These are phyloP conservation scores for Russula olivacea DNA, from an alignment of 768 basidiomycete genomes.

Conservation along the genomic window DNA sequence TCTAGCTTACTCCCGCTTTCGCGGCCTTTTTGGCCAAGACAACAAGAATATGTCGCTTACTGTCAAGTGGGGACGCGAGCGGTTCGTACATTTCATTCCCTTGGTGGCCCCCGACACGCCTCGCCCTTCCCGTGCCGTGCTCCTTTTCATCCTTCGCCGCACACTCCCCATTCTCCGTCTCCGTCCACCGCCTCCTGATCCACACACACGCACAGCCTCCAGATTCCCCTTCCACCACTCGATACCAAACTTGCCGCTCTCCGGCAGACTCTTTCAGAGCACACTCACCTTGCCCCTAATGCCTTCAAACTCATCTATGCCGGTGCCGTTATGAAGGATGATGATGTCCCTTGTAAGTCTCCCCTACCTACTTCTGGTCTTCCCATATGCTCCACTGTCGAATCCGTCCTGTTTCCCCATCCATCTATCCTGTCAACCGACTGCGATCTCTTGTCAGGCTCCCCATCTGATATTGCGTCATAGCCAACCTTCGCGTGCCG, in stretches of 20 bases:
- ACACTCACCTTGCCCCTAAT: conserved; percentile 62
- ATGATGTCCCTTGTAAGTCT: conserved; percentile 54
- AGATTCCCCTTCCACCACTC: conserved; percentile 51
- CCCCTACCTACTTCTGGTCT: background rate
- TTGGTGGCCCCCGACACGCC: conserved; percentile 5
- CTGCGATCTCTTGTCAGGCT: background rate
- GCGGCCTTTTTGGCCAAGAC: conserved; percentile 25
- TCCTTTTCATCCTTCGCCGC: conserved; percentile 8
- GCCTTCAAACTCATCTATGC: conserved; percentile 85
- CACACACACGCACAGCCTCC: conserved; percentile 34
- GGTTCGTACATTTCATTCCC: conserved; percentile 28
- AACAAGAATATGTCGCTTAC: conserved; percentile 18
- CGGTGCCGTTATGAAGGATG: conserved; percentile 88
- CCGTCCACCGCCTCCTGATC: conserved; percentile 3
- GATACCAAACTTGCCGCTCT: conserved; percentile 53
- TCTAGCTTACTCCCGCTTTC: conserved; percentile 29
- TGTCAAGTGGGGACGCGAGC: conserved; percentile 48
- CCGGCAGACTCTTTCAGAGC: conserved; percentile 57
- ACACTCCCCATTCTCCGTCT: conserved; percentile 5
- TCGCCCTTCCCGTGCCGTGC: conserved; percentile 14
- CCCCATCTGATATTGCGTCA: conserved; percentile 20
- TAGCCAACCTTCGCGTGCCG: background rate
- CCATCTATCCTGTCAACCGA: conserved; percentile 3
- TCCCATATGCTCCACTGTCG: conserved; percentile 18
- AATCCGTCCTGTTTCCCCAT: conserved; percentile 17